Conservation (phyloP, 2,329 filamentous ascomycete genomes). For the Sarocladium strictum region DNA sequence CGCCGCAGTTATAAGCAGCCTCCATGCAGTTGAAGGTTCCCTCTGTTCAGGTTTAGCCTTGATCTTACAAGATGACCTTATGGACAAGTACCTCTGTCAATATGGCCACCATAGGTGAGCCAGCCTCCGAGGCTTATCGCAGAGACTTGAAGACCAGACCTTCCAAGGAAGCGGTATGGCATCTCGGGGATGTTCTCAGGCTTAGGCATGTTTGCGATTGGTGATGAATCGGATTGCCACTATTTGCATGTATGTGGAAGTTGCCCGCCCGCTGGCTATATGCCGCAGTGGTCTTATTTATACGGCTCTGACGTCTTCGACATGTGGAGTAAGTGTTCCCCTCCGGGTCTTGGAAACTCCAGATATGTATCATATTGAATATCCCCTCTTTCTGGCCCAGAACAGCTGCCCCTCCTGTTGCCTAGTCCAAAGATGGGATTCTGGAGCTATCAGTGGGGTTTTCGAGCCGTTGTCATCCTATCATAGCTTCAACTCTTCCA, state of each 20-base stretch:
- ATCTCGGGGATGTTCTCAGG: conserved; percentile 45
- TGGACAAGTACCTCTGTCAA: conserved; percentile 51
- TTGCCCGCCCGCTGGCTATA: not conserved
- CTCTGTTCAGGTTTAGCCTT: conserved; percentile 19
- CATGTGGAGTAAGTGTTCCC: not conserved
- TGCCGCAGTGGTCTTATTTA: not conserved
- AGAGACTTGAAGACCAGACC: conserved; percentile 68
- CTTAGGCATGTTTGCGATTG: conserved; percentile 26
- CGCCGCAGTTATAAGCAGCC: conserved; percentile 51
- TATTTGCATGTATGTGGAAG: too few relatives aligned
- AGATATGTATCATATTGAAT: not conserved
- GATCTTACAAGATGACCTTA: not conserved
- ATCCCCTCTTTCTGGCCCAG: not conserved
- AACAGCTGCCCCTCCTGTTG: not conserved
- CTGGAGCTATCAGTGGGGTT: not conserved
- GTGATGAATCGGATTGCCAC: too few relatives aligned
- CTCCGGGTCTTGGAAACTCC: not conserved
- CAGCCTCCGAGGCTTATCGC: conserved; percentile 65
- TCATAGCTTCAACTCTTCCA: not conserved
- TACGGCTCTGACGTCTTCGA: not conserved
- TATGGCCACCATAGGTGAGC: conserved; percentile 71
- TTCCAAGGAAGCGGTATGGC: conserved; percentile 67
- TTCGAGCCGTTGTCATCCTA: not conserved
- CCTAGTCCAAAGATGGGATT: not conserved
- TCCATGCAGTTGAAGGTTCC: conserved; percentile 54